Percentiles rank a stretch among this genome's conserved stretches.
Conservation (phyloP, 805 yeast species). For the Scheffersomyces coipomensis region DNA sequence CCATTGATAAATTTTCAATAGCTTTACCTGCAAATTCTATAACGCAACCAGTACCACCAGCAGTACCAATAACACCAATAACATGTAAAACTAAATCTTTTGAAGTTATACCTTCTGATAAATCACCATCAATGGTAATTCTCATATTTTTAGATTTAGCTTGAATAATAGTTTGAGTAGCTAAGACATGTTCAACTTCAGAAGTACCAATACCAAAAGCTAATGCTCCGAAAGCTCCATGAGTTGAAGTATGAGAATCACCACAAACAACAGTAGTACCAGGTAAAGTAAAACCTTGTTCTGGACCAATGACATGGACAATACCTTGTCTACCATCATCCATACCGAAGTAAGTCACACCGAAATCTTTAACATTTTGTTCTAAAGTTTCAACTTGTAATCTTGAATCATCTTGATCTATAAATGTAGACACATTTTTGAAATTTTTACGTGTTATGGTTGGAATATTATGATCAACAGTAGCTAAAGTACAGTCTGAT, state of each 20-base stretch:
- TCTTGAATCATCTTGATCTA: conserved; percentile 87
- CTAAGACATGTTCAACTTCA: conserved; percentile 97
- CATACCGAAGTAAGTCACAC: conserved; percentile 92
- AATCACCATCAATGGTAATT: conserved; percentile 78
- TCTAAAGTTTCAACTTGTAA: conserved; percentile 91
- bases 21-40: conserved; percentile 97
- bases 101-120: conserved; percentile 87
- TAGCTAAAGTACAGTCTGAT: conserved; percentile 87
- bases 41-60: conserved; percentile 98
- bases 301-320: conserved; percentile 98
- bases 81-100: conserved; percentile 94
- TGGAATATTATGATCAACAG: conserved; percentile 97
- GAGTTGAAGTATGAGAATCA: conserved; percentile 98
- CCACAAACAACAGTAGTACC: conserved; percentile 99
- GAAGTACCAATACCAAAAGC: conserved; percentile 99
- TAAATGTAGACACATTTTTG: conserved; percentile 73
- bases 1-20: conserved; percentile 86
- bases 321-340: conserved; percentile 94
- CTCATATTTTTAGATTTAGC: conserved; percentile 96
- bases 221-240: conserved; percentile 96
- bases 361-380: conserved; percentile 87
- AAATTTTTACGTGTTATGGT: conserved; percentile 81
- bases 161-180: conserved; percentile 95
- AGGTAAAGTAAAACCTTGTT: conserved; percentile 97
- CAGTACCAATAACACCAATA: conserved; percentile 96